Conservation (phyloP, 345 rosid species). For the Nasturtium officinale region DNA sequence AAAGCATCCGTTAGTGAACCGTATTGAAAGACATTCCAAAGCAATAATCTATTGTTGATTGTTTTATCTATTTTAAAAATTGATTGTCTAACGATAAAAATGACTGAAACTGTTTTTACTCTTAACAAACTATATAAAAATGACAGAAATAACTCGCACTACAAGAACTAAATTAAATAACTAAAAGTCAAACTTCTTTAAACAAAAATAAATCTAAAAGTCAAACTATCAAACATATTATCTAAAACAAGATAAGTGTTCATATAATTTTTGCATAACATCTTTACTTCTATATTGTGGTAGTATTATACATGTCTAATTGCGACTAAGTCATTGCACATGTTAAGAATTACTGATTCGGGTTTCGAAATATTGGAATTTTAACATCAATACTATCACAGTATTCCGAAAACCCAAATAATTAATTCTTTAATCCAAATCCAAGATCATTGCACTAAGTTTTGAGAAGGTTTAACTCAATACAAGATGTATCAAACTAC, state of each 20-base stretch:
- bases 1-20: neutral
- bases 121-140: neutral
- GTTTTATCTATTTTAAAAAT: neutral
- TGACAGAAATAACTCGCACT: neutral
- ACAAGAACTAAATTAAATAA: neutral
- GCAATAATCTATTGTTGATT: neutral
- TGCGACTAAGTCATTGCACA: neutral
- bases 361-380: neutral
- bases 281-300: neutral
- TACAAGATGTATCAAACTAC: neutral
- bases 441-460: too few species aligned
- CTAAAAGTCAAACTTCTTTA: neutral
- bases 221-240: neutral
- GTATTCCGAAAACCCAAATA: too few species aligned
- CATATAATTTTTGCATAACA: neutral
- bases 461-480: neutral
- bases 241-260: neutral
- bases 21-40: neutral
- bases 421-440: too few species aligned
- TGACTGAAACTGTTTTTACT: neutral
- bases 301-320: neutral
- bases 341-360: neutral
- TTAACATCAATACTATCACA: too few species aligned
- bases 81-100: too few species aligned
- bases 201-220: too few species aligned